Evolutionary conservation across 371 early-diverging fungal genomes (phyloP).

Genomic region (Massospora cicadina): DNA sequence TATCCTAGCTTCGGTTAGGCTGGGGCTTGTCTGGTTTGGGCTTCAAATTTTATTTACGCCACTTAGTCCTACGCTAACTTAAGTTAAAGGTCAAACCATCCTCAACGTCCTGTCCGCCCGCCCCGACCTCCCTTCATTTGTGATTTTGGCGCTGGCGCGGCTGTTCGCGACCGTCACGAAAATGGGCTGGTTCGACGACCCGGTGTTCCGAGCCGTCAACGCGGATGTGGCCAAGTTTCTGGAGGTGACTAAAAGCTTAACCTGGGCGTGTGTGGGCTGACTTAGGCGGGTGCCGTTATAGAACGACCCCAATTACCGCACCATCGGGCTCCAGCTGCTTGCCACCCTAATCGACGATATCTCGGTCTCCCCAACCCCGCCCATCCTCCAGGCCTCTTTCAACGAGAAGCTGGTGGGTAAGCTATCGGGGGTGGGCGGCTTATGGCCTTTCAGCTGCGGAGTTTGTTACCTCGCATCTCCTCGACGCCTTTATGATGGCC

Average conservation of each 20-base stretch:
- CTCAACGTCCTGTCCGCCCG: constrained; percentile 44
- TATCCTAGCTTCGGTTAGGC: no score
- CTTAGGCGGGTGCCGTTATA: constrained; percentile 9
- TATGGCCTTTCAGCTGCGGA: constrained; percentile 44
- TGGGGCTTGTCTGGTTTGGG: no score
- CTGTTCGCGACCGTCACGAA: constrained; percentile 58
- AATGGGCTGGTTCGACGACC: constrained; percentile 62
- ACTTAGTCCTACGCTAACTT: no score
- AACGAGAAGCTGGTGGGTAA: constrained; percentile 40
- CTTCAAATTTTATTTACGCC: no score
- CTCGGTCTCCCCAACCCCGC: constrained; percentile 28
- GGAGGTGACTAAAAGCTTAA: constrained; percentile 24
- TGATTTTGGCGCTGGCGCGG: constrained; percentile 42
- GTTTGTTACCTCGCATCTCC: constrained; percentile 63
- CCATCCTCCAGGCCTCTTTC: constrained; percentile 35
- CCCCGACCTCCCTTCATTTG: constrained; percentile 41
- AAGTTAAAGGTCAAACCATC: constrained; percentile 35
- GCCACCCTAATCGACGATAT: constrained; percentile 37
- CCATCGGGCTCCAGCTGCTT: constrained; percentile 39
- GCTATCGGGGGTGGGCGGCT: no score
- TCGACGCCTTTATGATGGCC: constrained; percentile 47
- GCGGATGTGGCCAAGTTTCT: constrained; percentile 45
- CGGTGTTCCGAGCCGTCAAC: constrained; percentile 42
- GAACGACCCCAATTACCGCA: constrained; percentile 39
- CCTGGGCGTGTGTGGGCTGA: not conserved